Evolutionary conservation across 805 yeast species (phyloP).

Genomic region (Scheffersomyces lignosus): DNA sequence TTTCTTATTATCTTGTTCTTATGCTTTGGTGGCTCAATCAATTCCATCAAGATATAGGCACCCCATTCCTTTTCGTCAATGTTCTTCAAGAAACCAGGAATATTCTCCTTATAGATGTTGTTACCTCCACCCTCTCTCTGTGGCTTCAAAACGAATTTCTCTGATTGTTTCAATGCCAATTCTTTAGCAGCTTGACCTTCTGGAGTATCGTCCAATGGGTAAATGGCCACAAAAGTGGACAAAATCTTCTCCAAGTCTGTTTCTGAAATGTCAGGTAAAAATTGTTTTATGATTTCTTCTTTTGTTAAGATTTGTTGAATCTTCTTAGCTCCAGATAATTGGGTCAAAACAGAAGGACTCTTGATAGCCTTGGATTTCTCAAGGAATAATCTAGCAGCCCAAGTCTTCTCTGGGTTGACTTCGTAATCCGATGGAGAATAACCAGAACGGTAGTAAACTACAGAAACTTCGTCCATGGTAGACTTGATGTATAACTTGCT

Average conservation of each 20-base stretch:
- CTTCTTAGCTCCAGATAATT: constrained; percentile 90
- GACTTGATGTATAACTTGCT: constrained; percentile 53
- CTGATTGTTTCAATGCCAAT: constrained; percentile 67
- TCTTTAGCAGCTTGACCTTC: constrained; percentile 63
- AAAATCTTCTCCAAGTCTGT: constrained; percentile 34
- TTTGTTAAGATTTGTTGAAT: constrained; percentile 85
- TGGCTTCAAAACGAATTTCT: constrained; percentile 84
- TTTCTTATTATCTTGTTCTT: constrained; percentile 71
- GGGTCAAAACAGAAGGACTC: constrained; percentile 88
- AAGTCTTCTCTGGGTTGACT: constrained; percentile 51
- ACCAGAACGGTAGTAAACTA: constrained; percentile 88
- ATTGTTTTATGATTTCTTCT: constrained; percentile 45
- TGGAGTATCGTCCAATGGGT: constrained; percentile 76
- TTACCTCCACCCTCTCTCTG: constrained; percentile 99
- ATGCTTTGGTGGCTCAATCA: constrained; percentile 74
- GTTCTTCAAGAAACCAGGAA: constrained; percentile 65
- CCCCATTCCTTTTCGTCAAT: constrained; percentile 76
- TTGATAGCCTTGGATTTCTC: constrained; percentile 82
- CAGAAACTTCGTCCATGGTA: constrained; percentile 72
- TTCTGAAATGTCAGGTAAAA: constrained; percentile 36
- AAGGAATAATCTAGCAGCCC: constrained; percentile 73
- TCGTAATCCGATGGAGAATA: constrained; percentile 83
- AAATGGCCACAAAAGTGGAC: constrained; percentile 79
- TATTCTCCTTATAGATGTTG: constrained; percentile 83
- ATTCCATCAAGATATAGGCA: constrained; percentile 91